phyloP scores from a whole-genome alignment of 192 early-diverging fungal genomes.

The Coemansia sp. region DNA sequence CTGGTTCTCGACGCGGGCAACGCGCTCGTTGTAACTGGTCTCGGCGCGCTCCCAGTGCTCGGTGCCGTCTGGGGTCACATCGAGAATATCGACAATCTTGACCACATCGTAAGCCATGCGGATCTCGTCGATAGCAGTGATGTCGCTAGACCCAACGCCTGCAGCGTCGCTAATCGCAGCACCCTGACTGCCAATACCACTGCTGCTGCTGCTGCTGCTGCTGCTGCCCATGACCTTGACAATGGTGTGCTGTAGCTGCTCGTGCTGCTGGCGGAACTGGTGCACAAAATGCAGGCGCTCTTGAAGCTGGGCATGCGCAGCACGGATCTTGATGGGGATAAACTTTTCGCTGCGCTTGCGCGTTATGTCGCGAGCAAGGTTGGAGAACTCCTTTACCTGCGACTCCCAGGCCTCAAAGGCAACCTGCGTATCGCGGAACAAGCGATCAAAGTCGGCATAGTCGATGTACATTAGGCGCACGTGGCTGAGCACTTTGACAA shows the following conservation, averaged over 20 bases:
- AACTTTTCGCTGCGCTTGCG: slow-evolving; percentile 93
- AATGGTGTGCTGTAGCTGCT: slow-evolving; percentile 97
- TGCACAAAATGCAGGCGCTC: slow-evolving; percentile 90
- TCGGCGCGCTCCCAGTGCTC: slow-evolving; percentile 92
- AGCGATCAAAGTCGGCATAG: slow-evolving; percentile 87
- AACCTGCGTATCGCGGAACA: slow-evolving; percentile 77
- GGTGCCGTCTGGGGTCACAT: slow-evolving; percentile 90
- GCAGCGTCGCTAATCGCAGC: slow-evolving; percentile 43
- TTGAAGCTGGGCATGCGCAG: slow-evolving; percentile 88
- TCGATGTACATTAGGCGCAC: slow-evolving; percentile 93
- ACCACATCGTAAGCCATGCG: slow-evolving; percentile 87
- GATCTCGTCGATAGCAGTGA: slow-evolving; percentile 87
- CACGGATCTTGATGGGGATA: slow-evolving; percentile 90
- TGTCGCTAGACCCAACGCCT: slow-evolving; percentile 57
- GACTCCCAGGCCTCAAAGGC: slow-evolving; percentile 95
- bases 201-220: slow-evolving; percentile 21
- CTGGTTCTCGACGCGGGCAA: slow-evolving; percentile 94
- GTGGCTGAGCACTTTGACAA: slow-evolving; percentile 82
- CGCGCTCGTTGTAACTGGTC: slow-evolving; percentile 89
- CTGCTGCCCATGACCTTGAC: slow-evolving; percentile 80
- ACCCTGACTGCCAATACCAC: not conserved
- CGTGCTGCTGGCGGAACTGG: slow-evolving; percentile 93
- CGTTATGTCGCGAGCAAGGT: slow-evolving; percentile 91
- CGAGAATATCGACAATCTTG: slow-evolving; percentile 91
- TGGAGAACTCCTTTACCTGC: slow-evolving; percentile 92